Percentiles rank a stretch among this genome's conserved stretches.
These are phyloP conservation scores for Helicocarpus griseus DNA, from an alignment of 2,329 filamentous ascomycete genomes.

Conservation along the genomic window DNA sequence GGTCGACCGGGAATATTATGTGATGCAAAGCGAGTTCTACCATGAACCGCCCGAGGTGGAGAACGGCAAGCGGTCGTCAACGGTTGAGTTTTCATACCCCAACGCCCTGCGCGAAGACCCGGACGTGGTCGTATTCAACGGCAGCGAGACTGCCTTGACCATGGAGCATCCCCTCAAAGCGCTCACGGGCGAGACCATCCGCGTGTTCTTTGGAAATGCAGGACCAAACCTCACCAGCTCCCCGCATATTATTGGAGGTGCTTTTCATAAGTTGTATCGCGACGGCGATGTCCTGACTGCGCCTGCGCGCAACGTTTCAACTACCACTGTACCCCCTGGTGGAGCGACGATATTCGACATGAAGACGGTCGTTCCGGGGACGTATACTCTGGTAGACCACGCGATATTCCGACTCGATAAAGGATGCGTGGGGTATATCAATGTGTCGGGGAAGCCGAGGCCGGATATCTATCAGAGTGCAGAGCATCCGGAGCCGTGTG, in stretches of 20 bases:
- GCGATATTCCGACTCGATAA: conserved; percentile 28
- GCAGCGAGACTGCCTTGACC: conserved; percentile 24
- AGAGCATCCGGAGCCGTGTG: conserved; percentile 20
- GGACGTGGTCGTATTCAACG: conserved; percentile 25
- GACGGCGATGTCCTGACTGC: conserved; percentile 24
- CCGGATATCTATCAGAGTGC: conserved; percentile 21
- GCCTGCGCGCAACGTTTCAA: conserved; percentile 19
- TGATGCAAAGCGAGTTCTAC: conserved; percentile 31
- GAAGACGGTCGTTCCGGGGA: conserved; percentile 25
- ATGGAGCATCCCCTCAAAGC: conserved; percentile 23
- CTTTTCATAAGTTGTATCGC: conserved; percentile 22
- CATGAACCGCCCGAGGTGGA: conserved; percentile 28
- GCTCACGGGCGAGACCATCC: conserved; percentile 20
- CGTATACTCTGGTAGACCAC: conserved; percentile 26
- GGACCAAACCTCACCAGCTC: conserved; percentile 27
- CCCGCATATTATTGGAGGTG: conserved; percentile 24
- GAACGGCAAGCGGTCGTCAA: conserved; percentile 19
- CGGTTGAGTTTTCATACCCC: conserved; percentile 28
- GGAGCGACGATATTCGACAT: conserved; percentile 23
- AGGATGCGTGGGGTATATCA: conserved; percentile 26
- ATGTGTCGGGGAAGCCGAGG: conserved; percentile 21
- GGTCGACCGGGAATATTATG: conserved; percentile 28
- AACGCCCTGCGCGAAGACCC: conserved; percentile 25
- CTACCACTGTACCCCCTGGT: conserved; percentile 21
- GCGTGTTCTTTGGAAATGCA: conserved; percentile 29